Base-by-base conservation (phyloP, 805 yeast genomes). In the Kodamaea leandrae region DNA sequence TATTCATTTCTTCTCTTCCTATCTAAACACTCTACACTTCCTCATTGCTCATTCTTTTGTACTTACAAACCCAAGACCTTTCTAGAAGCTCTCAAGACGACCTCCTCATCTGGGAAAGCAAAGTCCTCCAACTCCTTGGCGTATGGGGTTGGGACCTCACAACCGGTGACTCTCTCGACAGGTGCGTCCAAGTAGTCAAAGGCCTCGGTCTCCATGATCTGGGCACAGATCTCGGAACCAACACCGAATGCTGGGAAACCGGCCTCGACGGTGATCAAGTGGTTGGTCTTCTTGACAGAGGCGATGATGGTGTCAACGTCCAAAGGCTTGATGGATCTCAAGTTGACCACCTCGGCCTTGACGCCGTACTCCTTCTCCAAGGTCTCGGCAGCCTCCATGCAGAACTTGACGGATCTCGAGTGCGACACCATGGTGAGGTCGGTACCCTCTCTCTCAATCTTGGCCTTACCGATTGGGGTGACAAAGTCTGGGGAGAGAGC, bases 61-160 rank as follows among this genome's bases (percentile, higher is more conserved):
- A 10, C 16, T 53, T 79, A 80, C 63, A 83, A 72, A 39, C 87
- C 80, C 66, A 86, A 74, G 35, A 83, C 90, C 68, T 83, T 84
- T 71, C 82, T 86, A 53, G 78, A 77, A 53, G 89, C 97, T 77
- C 89, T 84, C 61, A 86, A 78, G 57, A 93, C 86, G 51, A 89
- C 80, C 60, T 86, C 91, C 42, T 86, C 77, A 66, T 90, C 96
- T 68, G 99, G 99, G 96, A 93, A 93, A 42, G 98, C 96, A 63
- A 93, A 86, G 73, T 86, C 95, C 80, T 93, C 99, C 64, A 93
- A 79, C 72, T 84, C 90, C 68, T 82, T 80, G 56, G 96, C 96
- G 64, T 93, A 93, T 51, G 99, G 99, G 54, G 99, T 93, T 68
- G 99, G 99, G 23, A 90, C 97, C 74, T 93, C 99, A 63, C 98